Conservation (phyloP, 2,329 filamentous ascomycete species). For the Claviceps purpurea region DNA sequence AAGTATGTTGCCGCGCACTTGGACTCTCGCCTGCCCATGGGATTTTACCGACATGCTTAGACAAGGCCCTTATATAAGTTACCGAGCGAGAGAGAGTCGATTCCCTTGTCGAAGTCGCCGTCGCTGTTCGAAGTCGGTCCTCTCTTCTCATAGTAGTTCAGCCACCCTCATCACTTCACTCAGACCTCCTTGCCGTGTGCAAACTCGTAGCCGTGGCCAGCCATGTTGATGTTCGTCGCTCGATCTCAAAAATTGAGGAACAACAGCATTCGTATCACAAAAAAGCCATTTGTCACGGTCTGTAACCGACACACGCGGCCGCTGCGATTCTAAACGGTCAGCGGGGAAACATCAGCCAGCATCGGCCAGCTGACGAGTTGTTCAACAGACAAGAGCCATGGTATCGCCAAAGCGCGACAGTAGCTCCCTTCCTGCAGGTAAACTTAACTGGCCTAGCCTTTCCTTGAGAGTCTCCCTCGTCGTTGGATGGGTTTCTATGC, state of each 20-base stretch:
- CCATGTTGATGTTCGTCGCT: conserved; percentile 22
- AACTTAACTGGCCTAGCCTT: neutral
- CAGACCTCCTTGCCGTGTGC: neutral
- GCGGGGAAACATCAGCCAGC: neutral
- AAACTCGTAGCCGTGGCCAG: conserved; percentile 8
- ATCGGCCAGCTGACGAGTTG: neutral
- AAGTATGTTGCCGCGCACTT: no score
- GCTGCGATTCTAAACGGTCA: neutral
- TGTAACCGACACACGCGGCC: neutral
- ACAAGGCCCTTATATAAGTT: neutral
- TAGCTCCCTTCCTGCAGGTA: conserved; percentile 43
- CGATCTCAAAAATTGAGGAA: conserved; percentile 21
- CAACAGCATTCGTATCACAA: conserved; percentile 17
- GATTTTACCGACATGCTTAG: neutral
- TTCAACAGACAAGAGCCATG: conserved; percentile 27
- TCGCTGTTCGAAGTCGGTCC: conserved; percentile 1
- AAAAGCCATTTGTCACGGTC: conserved; percentile 9
- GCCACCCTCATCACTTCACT: neutral
- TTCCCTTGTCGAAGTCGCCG: neutral
- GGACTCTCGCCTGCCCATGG: neutral
- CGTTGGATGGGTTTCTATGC: neutral
- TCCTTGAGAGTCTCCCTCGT: neutral
- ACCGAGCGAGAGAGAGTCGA: neutral
- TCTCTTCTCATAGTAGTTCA: neutral
- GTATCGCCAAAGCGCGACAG: conserved; percentile 39